Evolutionary conservation across 371 early-diverging fungal genomes (phyloP).

Genomic region (Phascolomyces articulosus): DNA sequence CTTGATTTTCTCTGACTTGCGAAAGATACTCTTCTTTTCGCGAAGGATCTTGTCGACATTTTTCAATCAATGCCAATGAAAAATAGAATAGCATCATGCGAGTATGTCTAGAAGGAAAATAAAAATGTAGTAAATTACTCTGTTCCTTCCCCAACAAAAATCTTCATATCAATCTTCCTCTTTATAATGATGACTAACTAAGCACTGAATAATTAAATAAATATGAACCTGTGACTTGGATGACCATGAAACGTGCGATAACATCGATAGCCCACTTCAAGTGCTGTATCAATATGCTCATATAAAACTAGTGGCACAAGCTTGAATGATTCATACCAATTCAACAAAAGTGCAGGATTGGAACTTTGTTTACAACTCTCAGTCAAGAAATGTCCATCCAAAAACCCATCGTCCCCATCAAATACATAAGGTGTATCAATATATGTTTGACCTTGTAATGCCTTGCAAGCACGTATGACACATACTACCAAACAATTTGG

Average conservation of each 20-base stretch:
- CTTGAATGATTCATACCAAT: conserved; percentile 43
- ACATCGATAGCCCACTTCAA: conserved; percentile 33
- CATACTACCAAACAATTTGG: conserved; percentile 35
- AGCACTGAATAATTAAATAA: too few relatives aligned
- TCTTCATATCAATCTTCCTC: too few relatives aligned
- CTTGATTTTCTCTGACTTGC: conserved; percentile 33
- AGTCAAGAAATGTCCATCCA: conserved; percentile 37
- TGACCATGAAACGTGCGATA: conserved; percentile 31
- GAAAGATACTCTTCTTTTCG: conserved; percentile 19
- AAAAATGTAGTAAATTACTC: too few relatives aligned
- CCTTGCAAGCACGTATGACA: conserved; percentile 41
- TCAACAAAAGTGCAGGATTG: conserved; percentile 31
- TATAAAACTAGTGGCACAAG: conserved; percentile 42
- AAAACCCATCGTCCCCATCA: conserved; percentile 49
- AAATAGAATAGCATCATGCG: conserved; percentile 32
- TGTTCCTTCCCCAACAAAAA: too few relatives aligned
- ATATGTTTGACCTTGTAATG: conserved; percentile 44
- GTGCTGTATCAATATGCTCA: conserved; percentile 40
- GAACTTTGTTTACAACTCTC: conserved; percentile 35
- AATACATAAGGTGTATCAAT: conserved; percentile 27
- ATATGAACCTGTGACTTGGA: conserved; percentile 24
- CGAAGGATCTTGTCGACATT: conserved; percentile 18
- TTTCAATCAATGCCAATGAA: conserved; percentile 40
- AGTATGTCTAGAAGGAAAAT: conserved; percentile 29
- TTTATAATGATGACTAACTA: too few relatives aligned